Evolutionary conservation across 768 basidiomycete species (phyloP), one percentile per base, ranked within the genome.

Genomic region (Tricholoma saponaceum): DNA sequence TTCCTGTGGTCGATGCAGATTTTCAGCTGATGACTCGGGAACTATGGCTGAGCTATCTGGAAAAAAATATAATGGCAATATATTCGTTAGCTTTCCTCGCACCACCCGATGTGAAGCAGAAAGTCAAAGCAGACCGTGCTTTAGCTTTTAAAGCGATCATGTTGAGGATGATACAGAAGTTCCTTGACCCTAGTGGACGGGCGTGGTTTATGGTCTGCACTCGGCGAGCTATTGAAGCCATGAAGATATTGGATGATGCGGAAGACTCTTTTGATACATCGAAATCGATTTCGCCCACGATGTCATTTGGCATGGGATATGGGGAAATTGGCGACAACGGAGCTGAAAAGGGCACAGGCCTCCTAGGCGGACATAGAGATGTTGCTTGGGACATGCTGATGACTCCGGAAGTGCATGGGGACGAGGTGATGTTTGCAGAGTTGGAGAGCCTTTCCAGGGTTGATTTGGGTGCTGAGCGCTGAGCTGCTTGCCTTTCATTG

Each of bases 11-110:
- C 23, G 87, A 90, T 57, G 69, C 77, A 16, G 94, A 97, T 71
- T 90, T 92, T 68, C 73, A 84, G 65, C 71, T 89, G 60, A 72
- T 84, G 62, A 71, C 75, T 54, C 77, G 83, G 60, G 87, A 91
- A 66, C 66, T 74, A 20, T 93, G 90, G 86, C 69, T 95, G 46
- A 83, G 84, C 41, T 89, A 92, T 69, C 72, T 91, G 60, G 91
- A 95, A 76, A 90, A 89, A 62, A 74, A 79, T 53, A 77, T 89
- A 47, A 83, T 95, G 78, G 82, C 83, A n/a, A 80, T 97, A 41
- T 98, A 97, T 74, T 87, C 87, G 35, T 75, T 98, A 60, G 83
- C 87, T 22, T 98, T 94, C 77, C 76, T 95, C 55, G 84, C 93
- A 3, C 82, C 93, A 1, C 85, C 87, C 3, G 77, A 81, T 25